Conservation (phyloP, 2,329 filamentous ascomycete species). For the Alternaria alternata region DNA sequence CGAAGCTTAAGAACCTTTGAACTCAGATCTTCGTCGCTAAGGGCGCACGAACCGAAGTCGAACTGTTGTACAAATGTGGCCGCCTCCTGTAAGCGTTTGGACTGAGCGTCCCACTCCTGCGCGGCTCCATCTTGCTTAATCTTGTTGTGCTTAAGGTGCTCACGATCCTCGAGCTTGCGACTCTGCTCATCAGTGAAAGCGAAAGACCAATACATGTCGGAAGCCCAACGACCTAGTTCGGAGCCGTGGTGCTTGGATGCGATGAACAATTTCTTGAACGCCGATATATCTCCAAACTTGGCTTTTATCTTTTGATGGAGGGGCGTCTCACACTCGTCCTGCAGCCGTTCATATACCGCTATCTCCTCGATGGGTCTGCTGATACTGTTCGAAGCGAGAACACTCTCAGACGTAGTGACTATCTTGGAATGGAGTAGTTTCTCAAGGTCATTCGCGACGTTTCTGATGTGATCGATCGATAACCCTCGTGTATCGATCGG, state of each 20-base stretch:
- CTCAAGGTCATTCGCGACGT: conserved; percentile 77
- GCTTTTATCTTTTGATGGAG: conserved; percentile 67
- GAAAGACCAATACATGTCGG: conserved; percentile 81
- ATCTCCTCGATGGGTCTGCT: conserved; percentile 67
- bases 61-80: conserved; percentile 64
- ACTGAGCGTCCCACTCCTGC: conserved; percentile 61
- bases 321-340: conserved; percentile 66
- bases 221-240: conserved; percentile 82
- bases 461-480: conserved; percentile 66
- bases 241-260: conserved; percentile 68
- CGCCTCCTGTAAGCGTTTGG: conserved; percentile 66
- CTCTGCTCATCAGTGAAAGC: conserved; percentile 70
- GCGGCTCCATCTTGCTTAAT: conserved; percentile 34
- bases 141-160: conserved; percentile 53
- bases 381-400: conserved; percentile 66
- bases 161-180: conserved; percentile 66
- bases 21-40: conserved; percentile 64
- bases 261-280: conserved; percentile 65
- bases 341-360: conserved; percentile 63
- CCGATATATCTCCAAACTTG: conserved; percentile 60
- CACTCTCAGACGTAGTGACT: conserved; percentile 73
- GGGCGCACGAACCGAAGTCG: conserved; percentile 53
- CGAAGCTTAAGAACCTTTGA: conserved; percentile 74
- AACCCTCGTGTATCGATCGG: conserved; percentile 78
- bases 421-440: conserved; percentile 81